A percentile compares a stretch with the other conserved stretches of the same genome.
These are phyloP conservation scores for Penstemon newberryi DNA, from an alignment of 257 asterid genomes.

Conservation along the genomic window DNA sequence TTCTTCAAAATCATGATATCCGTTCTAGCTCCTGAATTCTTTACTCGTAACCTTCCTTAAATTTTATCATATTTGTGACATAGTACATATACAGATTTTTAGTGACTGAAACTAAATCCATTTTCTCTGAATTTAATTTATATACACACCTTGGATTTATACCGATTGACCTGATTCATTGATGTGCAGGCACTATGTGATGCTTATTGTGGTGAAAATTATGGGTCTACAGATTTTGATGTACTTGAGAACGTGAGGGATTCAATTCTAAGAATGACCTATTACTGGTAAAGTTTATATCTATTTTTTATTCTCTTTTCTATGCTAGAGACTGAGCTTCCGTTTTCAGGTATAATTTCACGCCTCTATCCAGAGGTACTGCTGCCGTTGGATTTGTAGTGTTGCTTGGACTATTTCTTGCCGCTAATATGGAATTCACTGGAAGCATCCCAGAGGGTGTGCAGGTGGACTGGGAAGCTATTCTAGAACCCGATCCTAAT, in stretches of 20 bases:
- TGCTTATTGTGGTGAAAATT: constrained; percentile 77
- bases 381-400: constrained; percentile 80
- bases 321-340: constrained; percentile 22
- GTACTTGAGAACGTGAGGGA: constrained; percentile 84
- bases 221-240: constrained; percentile 82
- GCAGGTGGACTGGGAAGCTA: constrained; percentile 98
- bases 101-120: background rate
- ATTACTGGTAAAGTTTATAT: constrained; percentile 66
- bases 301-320: background rate
- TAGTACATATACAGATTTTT: constrained; percentile 2
- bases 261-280: constrained; percentile 79
- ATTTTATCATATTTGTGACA: background rate
- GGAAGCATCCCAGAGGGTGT: constrained; percentile 88
- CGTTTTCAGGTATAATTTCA: constrained; percentile 82
- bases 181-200: constrained; percentile 83
- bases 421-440: constrained; percentile 94
- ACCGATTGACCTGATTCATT: constrained; percentile 11
- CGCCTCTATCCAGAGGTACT: constrained; percentile 83
- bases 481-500: constrained; percentile 66
- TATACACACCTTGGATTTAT: background rate
- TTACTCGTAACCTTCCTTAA: background rate
- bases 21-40: background rate
- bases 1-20: constrained; percentile 7
- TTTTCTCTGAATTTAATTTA: background rate
- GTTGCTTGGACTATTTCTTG: constrained; percentile 83